Conservation (phyloP, 163 green algal species). For the Prototheca stagnorum region DNA sequence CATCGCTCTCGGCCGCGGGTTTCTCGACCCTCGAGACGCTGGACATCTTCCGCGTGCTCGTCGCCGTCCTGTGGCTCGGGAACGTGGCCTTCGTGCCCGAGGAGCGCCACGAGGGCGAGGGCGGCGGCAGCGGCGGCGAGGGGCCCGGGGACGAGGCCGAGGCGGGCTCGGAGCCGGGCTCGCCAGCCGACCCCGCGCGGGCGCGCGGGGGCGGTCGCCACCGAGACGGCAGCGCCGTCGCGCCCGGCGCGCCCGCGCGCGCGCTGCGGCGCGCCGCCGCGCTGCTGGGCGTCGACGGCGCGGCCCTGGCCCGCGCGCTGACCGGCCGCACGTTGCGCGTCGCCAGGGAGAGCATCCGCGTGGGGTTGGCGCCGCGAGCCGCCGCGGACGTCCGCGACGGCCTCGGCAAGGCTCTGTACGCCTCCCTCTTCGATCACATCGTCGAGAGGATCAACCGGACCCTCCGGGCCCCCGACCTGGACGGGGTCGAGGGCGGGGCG, state of each 20-base stretch:
- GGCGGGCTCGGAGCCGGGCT: no score
- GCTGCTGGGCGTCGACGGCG: constrained; percentile 55
- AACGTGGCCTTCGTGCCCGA: constrained; percentile 77
- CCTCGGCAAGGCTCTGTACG: constrained; percentile 81
- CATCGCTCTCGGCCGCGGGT: no score
- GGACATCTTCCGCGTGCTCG: constrained; percentile 73
- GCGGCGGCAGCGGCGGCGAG: constrained; percentile 18
- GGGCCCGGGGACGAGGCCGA: no score
- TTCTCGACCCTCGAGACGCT: no score
- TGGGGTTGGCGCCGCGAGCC: constrained; percentile 57
- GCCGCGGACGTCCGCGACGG: constrained; percentile 80
- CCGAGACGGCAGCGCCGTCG: no score
- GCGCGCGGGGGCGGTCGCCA: no score
- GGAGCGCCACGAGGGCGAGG: no score
- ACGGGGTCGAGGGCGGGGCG: constrained; percentile 70
- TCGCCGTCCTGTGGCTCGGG: constrained; percentile 90
- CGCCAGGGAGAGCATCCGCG: constrained; percentile 68
- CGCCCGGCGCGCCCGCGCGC: constrained; percentile 16
- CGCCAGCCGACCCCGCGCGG: no score
- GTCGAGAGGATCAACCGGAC: constrained; percentile 90
- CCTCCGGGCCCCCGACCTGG: constrained; percentile 59
- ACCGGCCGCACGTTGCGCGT: constrained; percentile 73
- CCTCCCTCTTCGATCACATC: constrained; percentile 81
- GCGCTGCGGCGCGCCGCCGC: constrained; percentile 37
- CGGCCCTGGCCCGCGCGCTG: constrained; percentile 65